A percentile compares a stretch with the other conserved stretches of the same genome.
phyloP scores from a whole-genome alignment of 331 rosid species.

The Arachis monticola region DNA sequence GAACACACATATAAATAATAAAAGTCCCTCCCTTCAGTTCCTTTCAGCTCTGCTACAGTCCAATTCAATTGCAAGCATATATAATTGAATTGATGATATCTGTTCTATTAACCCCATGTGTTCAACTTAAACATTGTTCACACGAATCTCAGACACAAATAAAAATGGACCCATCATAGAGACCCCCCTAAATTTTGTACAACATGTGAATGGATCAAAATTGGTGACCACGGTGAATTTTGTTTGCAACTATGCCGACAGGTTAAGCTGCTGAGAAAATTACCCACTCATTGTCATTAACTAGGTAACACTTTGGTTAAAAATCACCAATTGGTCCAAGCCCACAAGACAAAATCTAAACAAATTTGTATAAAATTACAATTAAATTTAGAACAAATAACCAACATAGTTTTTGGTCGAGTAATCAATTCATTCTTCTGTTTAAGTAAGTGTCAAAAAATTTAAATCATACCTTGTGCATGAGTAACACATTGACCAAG shows the following conservation, averaged over 20 bases:
- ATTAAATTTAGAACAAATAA: no score
- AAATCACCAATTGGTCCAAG: not conserved
- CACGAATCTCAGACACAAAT: conserved; percentile 14
- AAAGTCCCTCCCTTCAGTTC: conserved; percentile 6
- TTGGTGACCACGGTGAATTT: conserved; percentile 33
- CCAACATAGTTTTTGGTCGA: no score
- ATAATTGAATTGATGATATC: conserved; percentile 42
- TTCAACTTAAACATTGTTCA: conserved; percentile 34
- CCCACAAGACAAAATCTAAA: no score
- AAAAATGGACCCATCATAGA: conserved; percentile 28
- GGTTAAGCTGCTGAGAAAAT: conserved; percentile 34
- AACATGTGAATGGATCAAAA: conserved; percentile 22
- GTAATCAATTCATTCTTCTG: no score
- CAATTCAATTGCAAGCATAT: conserved; percentile 31
- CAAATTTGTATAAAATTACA: no score
- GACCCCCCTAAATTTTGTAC: conserved; percentile 17
- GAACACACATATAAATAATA: not conserved
- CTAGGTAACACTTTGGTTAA: conserved; percentile 16
- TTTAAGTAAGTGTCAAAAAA: no score
- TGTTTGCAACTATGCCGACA: conserved; percentile 33
- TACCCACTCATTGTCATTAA: conserved; percentile 33
- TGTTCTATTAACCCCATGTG: conserved; percentile 37
- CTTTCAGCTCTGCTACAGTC: conserved; percentile 29
- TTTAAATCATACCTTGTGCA: no score
- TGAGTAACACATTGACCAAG: no score